Percentiles rank a stretch among this genome's conserved stretches.
These are phyloP conservation scores for Prunus campanulata DNA, from an alignment of 306 rosid species.

Conservation along the genomic window DNA sequence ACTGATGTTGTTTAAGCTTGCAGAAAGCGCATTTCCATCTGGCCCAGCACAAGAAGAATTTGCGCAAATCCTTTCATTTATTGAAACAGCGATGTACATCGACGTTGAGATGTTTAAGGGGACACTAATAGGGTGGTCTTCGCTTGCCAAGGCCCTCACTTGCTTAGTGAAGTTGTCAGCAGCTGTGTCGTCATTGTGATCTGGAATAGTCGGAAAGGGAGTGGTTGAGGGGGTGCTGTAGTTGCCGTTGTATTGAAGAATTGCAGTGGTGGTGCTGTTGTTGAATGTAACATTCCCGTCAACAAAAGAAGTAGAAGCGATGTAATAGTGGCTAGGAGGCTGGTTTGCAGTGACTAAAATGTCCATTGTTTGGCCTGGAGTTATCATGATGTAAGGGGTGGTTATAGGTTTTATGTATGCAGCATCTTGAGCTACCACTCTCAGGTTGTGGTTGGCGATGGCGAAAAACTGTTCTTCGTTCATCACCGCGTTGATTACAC, in stretches of 20 bases:
- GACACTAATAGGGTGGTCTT: conserved; percentile 26
- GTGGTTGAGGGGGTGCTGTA: conserved; percentile 6
- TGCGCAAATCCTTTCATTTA: conserved; percentile 26
- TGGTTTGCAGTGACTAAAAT: conserved; percentile 71
- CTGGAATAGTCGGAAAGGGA: conserved; percentile 28
- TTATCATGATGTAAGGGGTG: conserved; percentile 71
- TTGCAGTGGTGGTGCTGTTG: conserved; percentile 87
- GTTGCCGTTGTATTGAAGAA: conserved; percentile 57
- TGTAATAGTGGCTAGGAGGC: conserved; percentile 59
- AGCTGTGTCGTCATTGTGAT: background rate
- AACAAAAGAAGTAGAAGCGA: conserved; percentile 72
- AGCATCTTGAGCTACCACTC: conserved; percentile 83
- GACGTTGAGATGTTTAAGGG: conserved; percentile 23
- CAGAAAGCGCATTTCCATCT: conserved; percentile 7
- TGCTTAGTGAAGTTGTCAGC: conserved; percentile 18
- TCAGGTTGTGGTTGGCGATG: conserved; percentile 72
- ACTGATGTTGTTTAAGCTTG: conserved; percentile 40
- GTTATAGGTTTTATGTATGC: conserved; percentile 82
- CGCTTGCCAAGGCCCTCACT: conserved; percentile 30
- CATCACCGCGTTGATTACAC: conserved; percentile 71
- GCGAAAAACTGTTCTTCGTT: conserved; percentile 73
- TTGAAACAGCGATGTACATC: conserved; percentile 17
- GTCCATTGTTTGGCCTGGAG: conserved; percentile 97
- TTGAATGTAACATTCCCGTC: conserved; percentile 62
- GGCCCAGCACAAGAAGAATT: conserved; percentile 28